Percentiles rank a stretch among this genome's conserved stretches.
Evolutionary conservation across 2,329 filamentous ascomycete genomes (phyloP).

Genomic region (Colletotrichum paranaense): DNA sequence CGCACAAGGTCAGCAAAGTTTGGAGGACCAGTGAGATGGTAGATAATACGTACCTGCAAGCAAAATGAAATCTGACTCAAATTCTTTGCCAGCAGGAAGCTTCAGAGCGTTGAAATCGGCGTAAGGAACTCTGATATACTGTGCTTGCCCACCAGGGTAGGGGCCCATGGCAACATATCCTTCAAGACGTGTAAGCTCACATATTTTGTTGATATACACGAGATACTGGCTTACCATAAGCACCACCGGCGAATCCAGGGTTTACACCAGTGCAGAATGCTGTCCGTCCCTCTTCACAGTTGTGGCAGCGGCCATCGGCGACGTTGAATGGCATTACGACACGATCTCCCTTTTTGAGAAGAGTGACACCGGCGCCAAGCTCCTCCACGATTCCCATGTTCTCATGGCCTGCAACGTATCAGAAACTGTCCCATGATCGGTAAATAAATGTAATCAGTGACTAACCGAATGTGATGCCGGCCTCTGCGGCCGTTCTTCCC

Average conservation of each 20-base stretch:
- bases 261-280: slow-evolving; percentile 71
- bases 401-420: slow-evolving; percentile 57
- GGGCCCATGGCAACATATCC: slow-evolving; percentile 72
- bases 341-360: slow-evolving; percentile 71
- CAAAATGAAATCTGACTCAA: slow-evolving; percentile 70
- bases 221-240: slow-evolving; percentile 41
- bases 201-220: neutral
- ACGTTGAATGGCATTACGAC: slow-evolving; percentile 76
- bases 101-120: slow-evolving; percentile 75
- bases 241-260: slow-evolving; percentile 49
- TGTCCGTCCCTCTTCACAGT: slow-evolving; percentile 73
- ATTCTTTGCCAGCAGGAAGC: slow-evolving; percentile 68
- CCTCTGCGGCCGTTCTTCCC: slow-evolving; percentile 70
- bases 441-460: too few relatives aligned
- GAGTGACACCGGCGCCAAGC: slow-evolving; percentile 67
- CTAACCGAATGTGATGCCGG: slow-evolving; percentile 69
- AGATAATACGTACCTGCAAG: slow-evolving; percentile 59
- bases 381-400: slow-evolving; percentile 70
- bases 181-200: neutral
- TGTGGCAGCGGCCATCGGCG: slow-evolving; percentile 70
- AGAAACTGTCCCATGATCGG: too few relatives aligned
- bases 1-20: neutral
- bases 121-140: slow-evolving; percentile 73
- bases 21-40: neutral
- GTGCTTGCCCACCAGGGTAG: slow-evolving; percentile 63